Evolutionary conservation across 495 filamentous ascomycete species (phyloP).

Genomic region (Penicillium dipodomyicola): DNA sequence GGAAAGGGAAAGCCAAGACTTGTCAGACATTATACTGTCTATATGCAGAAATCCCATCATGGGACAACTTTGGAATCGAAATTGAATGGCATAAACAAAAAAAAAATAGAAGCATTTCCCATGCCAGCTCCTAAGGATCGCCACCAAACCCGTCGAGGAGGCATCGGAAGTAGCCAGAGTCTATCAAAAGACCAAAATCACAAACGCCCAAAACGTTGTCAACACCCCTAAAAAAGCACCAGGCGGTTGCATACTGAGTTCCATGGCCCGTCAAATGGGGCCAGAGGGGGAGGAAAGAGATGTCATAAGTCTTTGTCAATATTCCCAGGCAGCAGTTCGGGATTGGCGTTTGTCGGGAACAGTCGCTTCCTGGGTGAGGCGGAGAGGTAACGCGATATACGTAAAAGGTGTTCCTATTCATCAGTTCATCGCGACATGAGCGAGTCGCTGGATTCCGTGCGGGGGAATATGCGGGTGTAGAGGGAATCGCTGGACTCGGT

Average conservation of each 20-base stretch:
- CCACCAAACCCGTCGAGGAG: conserved; percentile 16
- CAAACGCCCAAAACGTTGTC: conserved; percentile 22
- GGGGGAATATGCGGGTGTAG: conserved; percentile 43
- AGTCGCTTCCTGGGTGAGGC: conserved; percentile 10
- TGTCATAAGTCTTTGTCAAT: conserved; percentile 15
- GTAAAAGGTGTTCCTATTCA: conserved; percentile 1
- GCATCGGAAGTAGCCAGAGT: conserved; percentile 15
- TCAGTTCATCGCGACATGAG: conserved; percentile 39
- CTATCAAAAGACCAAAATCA: conserved; percentile 24
- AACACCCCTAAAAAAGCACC: conserved; percentile 9
- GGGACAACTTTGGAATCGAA: conserved; percentile 13
- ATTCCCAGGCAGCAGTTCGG: conserved; percentile 12
- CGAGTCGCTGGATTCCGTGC: conserved; percentile 46
- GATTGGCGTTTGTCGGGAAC: conserved; percentile 16
- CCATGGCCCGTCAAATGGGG: conserved; percentile 14
- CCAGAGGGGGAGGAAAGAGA: conserved; percentile 11
- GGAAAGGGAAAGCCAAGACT: too few relatives aligned
- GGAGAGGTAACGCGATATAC: conserved; percentile 7
- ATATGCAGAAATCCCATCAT: conserved; percentile 27
- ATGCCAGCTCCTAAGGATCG: conserved; percentile 26
- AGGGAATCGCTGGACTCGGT: conserved; percentile 47
- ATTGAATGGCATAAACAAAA: conserved; percentile 14
- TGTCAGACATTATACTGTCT: too few relatives aligned
- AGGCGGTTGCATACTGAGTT: conserved; percentile 14
- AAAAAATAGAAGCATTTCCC: conserved; percentile 16